Base-by-base conservation (phyloP, 805 yeast species). In the Spathaspora hagerdaliae region DNA sequence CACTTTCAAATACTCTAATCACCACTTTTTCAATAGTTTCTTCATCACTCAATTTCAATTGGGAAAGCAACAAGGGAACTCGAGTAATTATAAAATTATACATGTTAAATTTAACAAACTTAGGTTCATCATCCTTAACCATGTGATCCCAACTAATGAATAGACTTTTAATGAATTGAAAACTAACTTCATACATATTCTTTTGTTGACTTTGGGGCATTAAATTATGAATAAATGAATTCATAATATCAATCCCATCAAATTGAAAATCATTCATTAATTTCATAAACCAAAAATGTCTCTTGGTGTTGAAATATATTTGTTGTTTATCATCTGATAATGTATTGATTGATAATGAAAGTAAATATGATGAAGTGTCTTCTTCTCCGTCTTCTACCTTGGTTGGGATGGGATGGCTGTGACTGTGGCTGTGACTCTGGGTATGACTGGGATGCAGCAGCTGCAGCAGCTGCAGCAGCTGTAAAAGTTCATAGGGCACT, bases 1-100 rank as follows among this genome's bases (percentile, higher is more conserved):
- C n/a, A 6, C 52, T 33, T 7, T 46, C 42, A 42, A 57, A 56
- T 12, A 55, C 54, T n/a, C 38, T 38, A 15, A 45, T 19, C 7
- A 54, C 48, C 4, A 56, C 58, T 29, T 47, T 50, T 33, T 58
- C 60, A 9, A 57, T 31, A 27, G 50, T 40, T 33, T 52, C 56
- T 13, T 39, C 39, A 2, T 32, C 31, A 31, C 29, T 42, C 13
- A 51, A 35, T 41, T 56, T 56, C 13, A 58, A 53, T 10, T 45
- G 43, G 13, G 55, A 48, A 8, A 69, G 44, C 9, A 64, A 49
- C 7, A 46, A 46, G 1, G 71, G 67, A 7, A 69, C 36, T 34
- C 61, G 50, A 12, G 69, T 56, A 3, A 62, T 51, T 5, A 71
- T 54, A 46, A 61, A 71, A 44, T 60, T 69, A 38, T 57, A 55